Percentiles rank a stretch among this genome's conserved stretches.
These are phyloP conservation scores for Chloromonas sp. DNA, from an alignment of 163 green algal genomes.

Conservation along the genomic window DNA sequence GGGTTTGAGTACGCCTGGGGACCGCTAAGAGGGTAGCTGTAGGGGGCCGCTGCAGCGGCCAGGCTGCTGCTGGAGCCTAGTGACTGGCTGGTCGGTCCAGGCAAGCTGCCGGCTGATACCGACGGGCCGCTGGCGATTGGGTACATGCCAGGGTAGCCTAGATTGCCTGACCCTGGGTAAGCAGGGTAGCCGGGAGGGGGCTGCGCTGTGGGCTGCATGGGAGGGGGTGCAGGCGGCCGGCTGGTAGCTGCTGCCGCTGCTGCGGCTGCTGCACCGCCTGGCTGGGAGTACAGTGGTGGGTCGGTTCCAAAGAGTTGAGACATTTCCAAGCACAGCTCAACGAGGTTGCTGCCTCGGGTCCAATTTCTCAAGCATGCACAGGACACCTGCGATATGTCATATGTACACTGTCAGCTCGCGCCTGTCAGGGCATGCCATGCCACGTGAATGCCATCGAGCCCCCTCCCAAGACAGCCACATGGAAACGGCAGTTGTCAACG, in stretches of 20 bases:
- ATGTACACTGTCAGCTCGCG: too few species aligned
- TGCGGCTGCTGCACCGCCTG: slow-evolving; percentile 14
- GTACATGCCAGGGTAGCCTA: neutral
- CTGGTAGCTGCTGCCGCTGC: neutral
- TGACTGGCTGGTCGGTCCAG: neutral
- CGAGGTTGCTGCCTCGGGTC: slow-evolving; percentile 53
- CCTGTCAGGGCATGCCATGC: too few species aligned
- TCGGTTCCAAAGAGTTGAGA: slow-evolving; percentile 78
- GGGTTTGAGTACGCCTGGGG: too few species aligned
- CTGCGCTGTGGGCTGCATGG: neutral
- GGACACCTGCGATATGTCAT: neutral
- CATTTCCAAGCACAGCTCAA: slow-evolving; percentile 60
- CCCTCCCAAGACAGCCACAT: too few species aligned
- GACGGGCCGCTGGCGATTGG: neutral
- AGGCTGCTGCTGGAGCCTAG: neutral
- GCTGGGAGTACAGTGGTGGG: slow-evolving; percentile 80
- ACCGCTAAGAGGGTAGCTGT: neutral
- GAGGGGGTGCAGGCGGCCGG: slow-evolving; percentile 1
- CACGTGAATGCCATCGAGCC: too few species aligned
- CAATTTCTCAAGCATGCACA: slow-evolving; percentile 31
- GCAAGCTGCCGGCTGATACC: neutral
- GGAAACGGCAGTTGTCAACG: too few species aligned
- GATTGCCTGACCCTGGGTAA: neutral
- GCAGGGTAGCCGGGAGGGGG: slow-evolving; percentile 3
- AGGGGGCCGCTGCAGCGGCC: neutral